These are phyloP conservation scores for Penicillium roqueforti DNA, from an alignment of 495 filamentous ascomycete genomes.

Conservation along the genomic window DNA sequence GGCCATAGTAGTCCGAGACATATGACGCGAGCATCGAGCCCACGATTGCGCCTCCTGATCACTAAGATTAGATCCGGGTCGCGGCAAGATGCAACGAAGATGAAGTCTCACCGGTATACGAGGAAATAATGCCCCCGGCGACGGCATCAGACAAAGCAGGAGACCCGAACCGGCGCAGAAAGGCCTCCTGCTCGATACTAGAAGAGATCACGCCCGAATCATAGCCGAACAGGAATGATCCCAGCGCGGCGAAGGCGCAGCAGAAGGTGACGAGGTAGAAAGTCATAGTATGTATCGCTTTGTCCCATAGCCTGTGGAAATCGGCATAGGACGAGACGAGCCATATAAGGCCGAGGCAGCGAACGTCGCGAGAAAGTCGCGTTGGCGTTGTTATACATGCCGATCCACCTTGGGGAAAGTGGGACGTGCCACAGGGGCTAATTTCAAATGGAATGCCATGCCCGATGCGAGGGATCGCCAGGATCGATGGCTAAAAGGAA, in stretches of 20 bases:
- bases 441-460: conserved; percentile 20
- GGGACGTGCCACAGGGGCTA: conserved; percentile 24
- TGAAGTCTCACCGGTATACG: conserved; percentile 38
- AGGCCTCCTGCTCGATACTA: conserved; percentile 44
- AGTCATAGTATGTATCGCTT: conserved; percentile 20
- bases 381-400: conserved; percentile 17
- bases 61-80: conserved; percentile 4
- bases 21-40: conserved; percentile 46
- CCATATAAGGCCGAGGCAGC: conserved; percentile 3
- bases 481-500: background rate
- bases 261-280: conserved; percentile 40
- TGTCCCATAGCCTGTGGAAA: conserved; percentile 8
- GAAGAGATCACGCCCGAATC: conserved; percentile 50
- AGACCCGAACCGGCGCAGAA: conserved; percentile 37
- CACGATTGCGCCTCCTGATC: conserved; percentile 41
- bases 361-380: background rate
- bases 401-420: conserved; percentile 17
- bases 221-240: conserved; percentile 55
- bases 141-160: conserved; percentile 35
- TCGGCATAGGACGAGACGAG: background rate
- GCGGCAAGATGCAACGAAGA: conserved; percentile 1
- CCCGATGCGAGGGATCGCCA: conserved; percentile 18
- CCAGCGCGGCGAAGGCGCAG: conserved; percentile 55
- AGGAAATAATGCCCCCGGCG: conserved; percentile 49
- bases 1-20: conserved; percentile 43